Conservation (phyloP, 2,329 filamentous ascomycete species). For the Sarocladium oryzae region DNA sequence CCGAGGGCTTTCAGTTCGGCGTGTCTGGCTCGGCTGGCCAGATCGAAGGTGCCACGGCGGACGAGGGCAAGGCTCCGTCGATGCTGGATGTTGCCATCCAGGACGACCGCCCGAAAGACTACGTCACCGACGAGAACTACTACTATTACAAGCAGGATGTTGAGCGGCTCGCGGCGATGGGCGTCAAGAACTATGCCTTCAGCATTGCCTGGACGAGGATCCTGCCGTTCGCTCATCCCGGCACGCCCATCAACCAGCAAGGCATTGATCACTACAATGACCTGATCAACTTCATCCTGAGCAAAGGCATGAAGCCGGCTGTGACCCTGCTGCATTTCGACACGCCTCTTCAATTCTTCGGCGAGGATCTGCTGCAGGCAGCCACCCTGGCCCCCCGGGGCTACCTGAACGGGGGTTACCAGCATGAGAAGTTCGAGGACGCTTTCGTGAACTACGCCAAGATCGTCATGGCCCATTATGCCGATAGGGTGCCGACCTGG, state of each 20-base stretch:
- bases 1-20: constrained; percentile 31
- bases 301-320: constrained; percentile 52
- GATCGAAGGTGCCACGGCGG: constrained; percentile 35
- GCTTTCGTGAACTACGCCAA: constrained; percentile 31
- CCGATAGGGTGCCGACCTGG: constrained; percentile 32
- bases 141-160: constrained; percentile 45
- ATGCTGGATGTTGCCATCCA: constrained; percentile 38
- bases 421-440: constrained; percentile 22
- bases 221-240: constrained; percentile 55
- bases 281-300: constrained; percentile 51
- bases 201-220: constrained; percentile 61
- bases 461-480: constrained; percentile 31
- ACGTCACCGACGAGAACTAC: constrained; percentile 40
- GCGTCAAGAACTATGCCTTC: constrained; percentile 56
- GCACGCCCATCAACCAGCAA: constrained; percentile 55
- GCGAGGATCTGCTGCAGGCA: too few species aligned
- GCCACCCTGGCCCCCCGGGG: constrained; percentile 28
- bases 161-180: constrained; percentile 49
- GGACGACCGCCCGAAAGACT: constrained; percentile 34
- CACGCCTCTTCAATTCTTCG: too few species aligned
- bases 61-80: constrained; percentile 34
- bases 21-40: constrained; percentile 37
- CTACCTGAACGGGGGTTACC: constrained; percentile 27
- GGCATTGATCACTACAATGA: constrained; percentile 54
- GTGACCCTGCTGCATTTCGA: constrained; percentile 64